These are phyloP conservation scores for Dentiscutata heterogama DNA, from an alignment of 371 early-diverging fungal species.

Conservation along the genomic window DNA sequence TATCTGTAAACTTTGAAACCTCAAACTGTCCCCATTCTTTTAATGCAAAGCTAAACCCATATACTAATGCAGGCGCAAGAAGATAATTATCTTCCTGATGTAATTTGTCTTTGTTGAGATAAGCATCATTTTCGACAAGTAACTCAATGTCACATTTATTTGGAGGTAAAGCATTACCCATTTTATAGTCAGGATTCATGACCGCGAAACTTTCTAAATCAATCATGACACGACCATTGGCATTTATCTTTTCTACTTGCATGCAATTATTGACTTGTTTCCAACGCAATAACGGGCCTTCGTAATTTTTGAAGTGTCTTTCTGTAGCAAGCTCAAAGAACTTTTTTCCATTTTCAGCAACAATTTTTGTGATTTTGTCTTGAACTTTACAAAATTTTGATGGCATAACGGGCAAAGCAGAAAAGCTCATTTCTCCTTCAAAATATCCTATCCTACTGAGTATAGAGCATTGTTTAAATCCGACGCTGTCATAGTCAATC, in stretches of 20 bases:
- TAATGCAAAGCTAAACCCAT: constrained; percentile 1
- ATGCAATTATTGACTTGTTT: not conserved
- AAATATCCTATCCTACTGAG: not conserved
- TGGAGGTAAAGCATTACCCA: not conserved
- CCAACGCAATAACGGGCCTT: not conserved
- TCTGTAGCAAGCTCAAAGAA: not conserved
- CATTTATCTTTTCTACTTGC: not conserved
- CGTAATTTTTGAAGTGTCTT: not conserved
- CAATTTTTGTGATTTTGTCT: not conserved
- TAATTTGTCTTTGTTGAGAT: not conserved
- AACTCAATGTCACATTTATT: not conserved
- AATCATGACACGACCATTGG: not conserved
- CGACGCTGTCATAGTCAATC: not conserved
- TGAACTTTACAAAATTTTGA: not conserved
- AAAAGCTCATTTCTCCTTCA: not conserved
- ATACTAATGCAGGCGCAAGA: not conserved
- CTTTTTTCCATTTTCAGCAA: not conserved
- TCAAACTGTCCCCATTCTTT: constrained; percentile 10
- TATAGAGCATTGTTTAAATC: not conserved
- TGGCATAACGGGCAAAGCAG: not conserved
- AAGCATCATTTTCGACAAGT: not conserved
- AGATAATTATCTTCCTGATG: not conserved
- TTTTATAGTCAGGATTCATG: not conserved
- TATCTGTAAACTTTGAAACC: not conserved
- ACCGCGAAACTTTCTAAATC: not conserved